Evolutionary conservation across 2,329 filamentous ascomycete genomes (phyloP).

Genomic region (Fusarium newnesense): DNA sequence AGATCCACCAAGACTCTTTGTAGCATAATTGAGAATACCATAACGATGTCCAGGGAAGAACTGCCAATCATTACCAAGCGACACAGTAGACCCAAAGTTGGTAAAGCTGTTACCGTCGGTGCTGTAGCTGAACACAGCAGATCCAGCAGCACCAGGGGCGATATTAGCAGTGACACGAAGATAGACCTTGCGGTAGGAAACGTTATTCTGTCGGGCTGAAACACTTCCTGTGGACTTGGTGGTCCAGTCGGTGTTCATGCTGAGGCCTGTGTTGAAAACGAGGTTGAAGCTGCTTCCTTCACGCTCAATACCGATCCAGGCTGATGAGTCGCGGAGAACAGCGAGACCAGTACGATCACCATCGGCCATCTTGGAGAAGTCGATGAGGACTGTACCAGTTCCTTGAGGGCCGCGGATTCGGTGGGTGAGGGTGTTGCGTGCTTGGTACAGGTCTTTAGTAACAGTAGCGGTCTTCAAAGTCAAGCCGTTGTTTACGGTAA

Average conservation of each 20-base stretch:
- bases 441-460: conserved; percentile 13
- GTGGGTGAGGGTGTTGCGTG: conserved; percentile 6
- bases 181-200: conserved; percentile 10
- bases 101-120: not conserved
- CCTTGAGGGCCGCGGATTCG: conserved; percentile 9
- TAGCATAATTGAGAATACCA: conserved; percentile 11
- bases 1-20: not conserved
- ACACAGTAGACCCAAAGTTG: not conserved
- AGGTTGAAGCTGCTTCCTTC: conserved; percentile 12
- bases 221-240: conserved; percentile 10
- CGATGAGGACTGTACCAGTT: not conserved
- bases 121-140: conserved; percentile 11
- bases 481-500: conserved; percentile 4
- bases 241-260: conserved; percentile 9
- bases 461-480: conserved; percentile 8
- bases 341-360: not conserved
- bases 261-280: not conserved
- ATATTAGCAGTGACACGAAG: conserved; percentile 2
- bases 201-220: not conserved
- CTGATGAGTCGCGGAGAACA: conserved; percentile 6
- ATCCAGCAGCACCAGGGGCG: not conserved
- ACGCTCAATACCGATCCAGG: conserved; percentile 10
- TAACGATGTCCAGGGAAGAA: conserved; percentile 11
- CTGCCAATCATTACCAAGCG: conserved; percentile 9
- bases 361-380: conserved; percentile 12